These are phyloP conservation scores for Gracilariopsis chorda DNA, from an alignment of 23 red algal species.

Conservation along the genomic window DNA sequence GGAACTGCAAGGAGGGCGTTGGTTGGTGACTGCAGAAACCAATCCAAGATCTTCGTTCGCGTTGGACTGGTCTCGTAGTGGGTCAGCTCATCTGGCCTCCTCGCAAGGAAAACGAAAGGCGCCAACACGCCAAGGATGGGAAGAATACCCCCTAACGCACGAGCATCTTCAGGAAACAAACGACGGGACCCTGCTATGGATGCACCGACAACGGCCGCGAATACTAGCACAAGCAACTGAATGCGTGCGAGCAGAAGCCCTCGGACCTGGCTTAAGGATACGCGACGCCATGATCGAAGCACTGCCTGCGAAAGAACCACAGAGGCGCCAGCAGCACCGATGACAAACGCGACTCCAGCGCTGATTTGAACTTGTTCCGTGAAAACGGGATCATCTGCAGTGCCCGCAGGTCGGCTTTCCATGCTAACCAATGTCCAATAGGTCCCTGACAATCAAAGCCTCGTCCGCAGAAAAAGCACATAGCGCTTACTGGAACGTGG, in stretches of 20 bases:
- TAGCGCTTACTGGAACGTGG: too few species aligned
- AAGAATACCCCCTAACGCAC: conserved; percentile 16
- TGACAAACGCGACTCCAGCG: conserved; percentile 35
- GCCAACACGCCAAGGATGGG: conserved; percentile 24
- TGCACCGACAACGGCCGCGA: not conserved
- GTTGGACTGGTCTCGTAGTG: not conserved
- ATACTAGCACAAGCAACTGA: not conserved
- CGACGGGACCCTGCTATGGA: not conserved
- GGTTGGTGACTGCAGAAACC: conserved; percentile 16
- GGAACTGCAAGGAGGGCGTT: conserved; percentile 11
- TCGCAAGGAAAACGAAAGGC: conserved; percentile 17
- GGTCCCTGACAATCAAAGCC: too few species aligned
- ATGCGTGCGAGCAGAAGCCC: conserved; percentile 8
- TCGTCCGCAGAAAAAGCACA: too few species aligned
- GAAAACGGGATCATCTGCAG: not conserved
- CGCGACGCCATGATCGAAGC: conserved; percentile 19
- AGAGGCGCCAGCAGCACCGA: conserved; percentile 14
- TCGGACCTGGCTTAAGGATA: conserved; percentile 12
- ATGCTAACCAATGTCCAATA: too few species aligned
- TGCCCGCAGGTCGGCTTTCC: not conserved
- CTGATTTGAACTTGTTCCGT: not conserved
- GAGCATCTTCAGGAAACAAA: conserved; percentile 23
- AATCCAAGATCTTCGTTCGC: conserved; percentile 11
- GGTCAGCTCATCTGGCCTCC: not conserved
- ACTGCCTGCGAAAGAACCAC: conserved; percentile 23